Percentiles rank a stretch among this genome's conserved stretches.
Evolutionary conservation across 306 rosid species (phyloP).

Genomic region (Cucumis hystrix): DNA sequence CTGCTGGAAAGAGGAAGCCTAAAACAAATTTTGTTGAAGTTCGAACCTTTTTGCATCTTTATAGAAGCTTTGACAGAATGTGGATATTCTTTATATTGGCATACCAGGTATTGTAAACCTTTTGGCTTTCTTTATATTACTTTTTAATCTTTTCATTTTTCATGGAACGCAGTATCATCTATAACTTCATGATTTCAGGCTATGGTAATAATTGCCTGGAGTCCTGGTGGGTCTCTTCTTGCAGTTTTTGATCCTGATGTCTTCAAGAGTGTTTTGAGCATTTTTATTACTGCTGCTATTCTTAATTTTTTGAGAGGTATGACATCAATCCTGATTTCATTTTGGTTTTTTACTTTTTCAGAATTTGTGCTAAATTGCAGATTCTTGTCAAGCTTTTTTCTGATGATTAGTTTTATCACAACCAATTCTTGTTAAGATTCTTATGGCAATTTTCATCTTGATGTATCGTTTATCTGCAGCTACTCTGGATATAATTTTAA

Average conservation of each 20-base stretch:
- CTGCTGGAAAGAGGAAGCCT: conserved; percentile 60
- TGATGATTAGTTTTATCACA: neutral
- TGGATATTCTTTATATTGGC: conserved; percentile 96
- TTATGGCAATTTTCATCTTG: neutral
- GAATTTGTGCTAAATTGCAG: neutral
- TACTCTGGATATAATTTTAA: conserved; percentile 63
- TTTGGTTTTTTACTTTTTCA: neutral
- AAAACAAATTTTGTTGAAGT: conserved; percentile 95
- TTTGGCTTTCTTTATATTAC: conserved; percentile 7
- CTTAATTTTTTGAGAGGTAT: conserved; percentile 92
- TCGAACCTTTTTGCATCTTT: conserved; percentile 81
- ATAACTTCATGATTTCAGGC: conserved; percentile 44
- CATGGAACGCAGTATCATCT: neutral
- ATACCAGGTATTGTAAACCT: conserved; percentile 50
- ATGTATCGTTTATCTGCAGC: conserved; percentile 41
- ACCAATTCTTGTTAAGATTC: no score
- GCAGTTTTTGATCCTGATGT: conserved; percentile 55
- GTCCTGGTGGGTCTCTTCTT: conserved; percentile 54
- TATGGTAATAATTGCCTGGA: conserved; percentile 90
- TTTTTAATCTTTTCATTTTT: conserved; percentile 6
- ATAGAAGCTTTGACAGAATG: conserved; percentile 96
- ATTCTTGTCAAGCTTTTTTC: neutral
- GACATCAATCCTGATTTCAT: neutral
- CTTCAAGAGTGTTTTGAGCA: conserved; percentile 68
- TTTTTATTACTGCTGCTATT: conserved; percentile 74